These are phyloP conservation scores for Naganishia liquefaciens DNA, from an alignment of 1,284 basidiomycete genomes.

Conservation along the genomic window DNA sequence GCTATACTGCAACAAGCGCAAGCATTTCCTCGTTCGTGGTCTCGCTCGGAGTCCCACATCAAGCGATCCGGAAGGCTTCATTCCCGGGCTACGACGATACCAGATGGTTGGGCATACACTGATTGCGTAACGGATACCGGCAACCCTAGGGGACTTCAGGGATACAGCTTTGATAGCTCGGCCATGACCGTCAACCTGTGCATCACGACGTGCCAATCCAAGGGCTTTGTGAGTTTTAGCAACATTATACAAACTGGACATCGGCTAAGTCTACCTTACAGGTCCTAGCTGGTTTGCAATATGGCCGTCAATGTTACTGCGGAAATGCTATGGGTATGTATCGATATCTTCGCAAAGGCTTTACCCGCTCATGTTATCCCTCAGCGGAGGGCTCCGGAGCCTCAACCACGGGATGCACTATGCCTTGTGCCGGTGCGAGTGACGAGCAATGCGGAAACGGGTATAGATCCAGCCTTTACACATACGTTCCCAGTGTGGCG, in stretches of 20 bases:
- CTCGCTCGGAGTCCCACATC: not conserved
- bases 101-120: conserved; percentile 27
- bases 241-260: not conserved
- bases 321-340: conserved; percentile 24
- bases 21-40: conserved; percentile 8
- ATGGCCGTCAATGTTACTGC: conserved; percentile 29
- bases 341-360: not conserved
- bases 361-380: not conserved
- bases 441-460: conserved; percentile 25
- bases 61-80: conserved; percentile 8
- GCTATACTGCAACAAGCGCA: conserved; percentile 9
- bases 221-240: conserved; percentile 25
- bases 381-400: conserved; percentile 8
- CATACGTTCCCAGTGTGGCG: conserved; percentile 12
- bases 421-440: conserved; percentile 31
- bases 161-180: conserved; percentile 9
- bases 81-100: conserved; percentile 22
- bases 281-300: conserved; percentile 23
- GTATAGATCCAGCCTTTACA: conserved; percentile 4
- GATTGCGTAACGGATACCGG: conserved; percentile 16
- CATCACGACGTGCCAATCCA: conserved; percentile 20
- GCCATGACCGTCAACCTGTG: conserved; percentile 24
- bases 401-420: conserved; percentile 26
- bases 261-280: not conserved
- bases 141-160: conserved; percentile 15